Evolutionary conservation across 345 rosid genomes (phyloP), one percentile per base, ranked within the genome.

Genomic region (Microcos paniculata): DNA sequence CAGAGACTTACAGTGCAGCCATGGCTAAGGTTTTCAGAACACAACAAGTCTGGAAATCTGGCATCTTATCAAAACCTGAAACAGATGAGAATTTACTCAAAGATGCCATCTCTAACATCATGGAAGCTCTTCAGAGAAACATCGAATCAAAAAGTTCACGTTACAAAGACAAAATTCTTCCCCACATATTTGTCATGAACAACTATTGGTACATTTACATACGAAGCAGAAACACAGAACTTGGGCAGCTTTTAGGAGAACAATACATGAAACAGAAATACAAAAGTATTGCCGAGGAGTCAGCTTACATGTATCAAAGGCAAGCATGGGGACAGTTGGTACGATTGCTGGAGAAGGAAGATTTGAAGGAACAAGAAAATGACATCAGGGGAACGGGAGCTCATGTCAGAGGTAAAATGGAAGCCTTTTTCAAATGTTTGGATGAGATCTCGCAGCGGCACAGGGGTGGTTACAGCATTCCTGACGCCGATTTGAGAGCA

Each of bases 151-250:
- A 90, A 81, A 77, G 84, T 56, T 61, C 76, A 8, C 76, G 74
- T 23, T 88, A 87, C 88, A 82, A 72, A 40, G 91, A 88, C 82
- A 90, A 82, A 56, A 62, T 83, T 23, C 75, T 86, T 3, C 62
- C 86, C 12, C 81, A 78, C 59, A 75, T 88, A 16, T 88, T 87
- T 38, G 74, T 88, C 51, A 88, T 88, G 91, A 88, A 87, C 87
- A 86, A 87, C 4, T 83, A 87, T 58, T 90, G 92, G 94, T 90
- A 90, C 82, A 84, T 90, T 59, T 87, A 88, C 83, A 87, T 84
- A 91, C 83, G 92, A 57, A 80, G 84, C 1, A 81, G 84, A 69
- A 88, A 83, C 79, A 85, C 90, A 1, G 92, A 88, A 58, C 88
- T 88, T 9, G 87, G 85, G 28, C 83, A 81, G 74, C 80, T 90